Evolutionary conservation across 1,284 basidiomycete species (phyloP).

Genomic region (Ustilago xerochloae): DNA sequence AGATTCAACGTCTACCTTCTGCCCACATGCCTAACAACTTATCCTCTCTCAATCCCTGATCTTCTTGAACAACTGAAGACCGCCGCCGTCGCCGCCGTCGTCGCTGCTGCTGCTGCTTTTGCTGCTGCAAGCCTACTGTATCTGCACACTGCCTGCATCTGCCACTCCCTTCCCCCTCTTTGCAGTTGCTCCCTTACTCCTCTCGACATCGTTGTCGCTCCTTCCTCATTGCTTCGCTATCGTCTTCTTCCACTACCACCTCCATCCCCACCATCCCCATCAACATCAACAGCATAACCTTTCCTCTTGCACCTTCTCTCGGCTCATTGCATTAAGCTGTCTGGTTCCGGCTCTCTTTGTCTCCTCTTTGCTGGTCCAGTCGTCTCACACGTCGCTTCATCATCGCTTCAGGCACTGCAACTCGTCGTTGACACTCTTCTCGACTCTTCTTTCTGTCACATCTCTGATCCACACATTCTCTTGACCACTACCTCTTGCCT

Average conservation of each 20-base stretch:
- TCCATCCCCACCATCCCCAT: not conserved
- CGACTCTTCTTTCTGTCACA: no score
- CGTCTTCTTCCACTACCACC: not conserved
- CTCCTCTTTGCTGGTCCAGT: no score
- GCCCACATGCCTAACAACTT: not conserved
- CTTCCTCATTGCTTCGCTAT: not conserved
- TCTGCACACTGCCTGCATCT: constrained; percentile 8
- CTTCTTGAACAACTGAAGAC: no score
- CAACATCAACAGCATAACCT: constrained; percentile 3
- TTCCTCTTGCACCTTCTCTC: not conserved
- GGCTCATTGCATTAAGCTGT: not conserved
- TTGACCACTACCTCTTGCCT: not conserved
- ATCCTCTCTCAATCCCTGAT: no score
- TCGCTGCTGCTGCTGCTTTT: not conserved
- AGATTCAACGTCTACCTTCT: constrained; percentile 4
- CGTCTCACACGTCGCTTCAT: no score
- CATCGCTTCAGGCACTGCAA: no score
- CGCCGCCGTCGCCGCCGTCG: not conserved
- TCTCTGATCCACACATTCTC: not conserved
- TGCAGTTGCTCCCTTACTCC: constrained; percentile 2
- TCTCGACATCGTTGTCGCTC: constrained; percentile 2
- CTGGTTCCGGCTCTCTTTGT: not conserved
- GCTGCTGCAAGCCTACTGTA: not conserved
- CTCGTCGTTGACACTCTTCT: not conserved
- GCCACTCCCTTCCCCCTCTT: constrained; percentile 3